These are phyloP conservation scores for Entrophospora sp. DNA, from an alignment of 192 early-diverging fungal species.

Conservation along the genomic window DNA sequence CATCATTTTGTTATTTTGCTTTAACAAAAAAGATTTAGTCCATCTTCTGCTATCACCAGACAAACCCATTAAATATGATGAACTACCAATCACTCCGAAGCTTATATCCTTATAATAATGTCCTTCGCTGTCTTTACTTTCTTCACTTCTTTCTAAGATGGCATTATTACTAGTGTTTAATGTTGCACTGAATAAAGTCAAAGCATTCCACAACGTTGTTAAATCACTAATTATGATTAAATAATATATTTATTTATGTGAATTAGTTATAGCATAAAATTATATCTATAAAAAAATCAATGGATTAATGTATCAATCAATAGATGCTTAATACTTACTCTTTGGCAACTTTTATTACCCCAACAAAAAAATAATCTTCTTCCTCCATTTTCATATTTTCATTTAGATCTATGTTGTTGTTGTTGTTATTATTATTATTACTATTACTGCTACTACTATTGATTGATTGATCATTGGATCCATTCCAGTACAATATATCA, in stretches of 20 bases:
- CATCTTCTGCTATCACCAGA: neutral
- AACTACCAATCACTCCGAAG: neutral
- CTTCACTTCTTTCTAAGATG: neutral
- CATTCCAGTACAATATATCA: conserved; percentile 12
- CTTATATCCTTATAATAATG: neutral
- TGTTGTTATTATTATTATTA: too few species aligned
- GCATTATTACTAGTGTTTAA: neutral
- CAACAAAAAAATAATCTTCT: neutral
- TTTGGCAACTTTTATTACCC: neutral
- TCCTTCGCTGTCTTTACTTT: neutral
- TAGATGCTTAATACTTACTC: neutral
- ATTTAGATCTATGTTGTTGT: too few species aligned
- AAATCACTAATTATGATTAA: neutral
- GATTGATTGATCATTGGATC: neutral
- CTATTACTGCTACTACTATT: neutral
- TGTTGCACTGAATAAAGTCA: conserved; percentile 8
- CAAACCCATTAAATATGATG: conserved; percentile 10
- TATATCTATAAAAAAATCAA: neutral
- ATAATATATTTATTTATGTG: too few species aligned
- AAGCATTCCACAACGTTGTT: conserved; percentile 12
- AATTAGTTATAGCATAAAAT: too few species aligned
- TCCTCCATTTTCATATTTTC: too few species aligned
- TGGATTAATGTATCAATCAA: neutral
- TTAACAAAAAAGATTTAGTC: too few species aligned
- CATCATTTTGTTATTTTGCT: too few species aligned